These are phyloP conservation scores for Amanita fuliginea DNA, from an alignment of 768 basidiomycete genomes.

Conservation along the genomic window DNA sequence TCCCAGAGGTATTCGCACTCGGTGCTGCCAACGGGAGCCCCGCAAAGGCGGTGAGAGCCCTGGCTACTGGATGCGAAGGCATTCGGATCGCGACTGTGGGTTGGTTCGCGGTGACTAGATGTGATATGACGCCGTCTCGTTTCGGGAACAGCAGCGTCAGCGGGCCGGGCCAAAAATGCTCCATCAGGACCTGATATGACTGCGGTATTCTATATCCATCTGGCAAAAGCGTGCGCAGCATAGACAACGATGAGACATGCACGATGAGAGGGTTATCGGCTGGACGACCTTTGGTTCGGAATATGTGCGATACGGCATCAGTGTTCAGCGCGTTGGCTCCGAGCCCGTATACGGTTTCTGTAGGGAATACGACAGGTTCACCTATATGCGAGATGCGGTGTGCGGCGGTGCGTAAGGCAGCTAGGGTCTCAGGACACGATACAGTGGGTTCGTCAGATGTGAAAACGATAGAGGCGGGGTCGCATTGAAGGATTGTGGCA, in stretches of 20 bases:
- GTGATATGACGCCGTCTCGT: constrained; percentile 47
- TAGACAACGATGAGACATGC: constrained; percentile 77
- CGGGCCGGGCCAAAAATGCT: constrained; percentile 90
- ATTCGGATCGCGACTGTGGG: constrained; percentile 84
- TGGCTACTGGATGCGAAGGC: constrained; percentile 89
- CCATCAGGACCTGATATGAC: constrained; percentile 66
- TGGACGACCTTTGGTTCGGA: constrained; percentile 83
- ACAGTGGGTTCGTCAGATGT: constrained; percentile 35
- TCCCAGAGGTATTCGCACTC: constrained; percentile 89
- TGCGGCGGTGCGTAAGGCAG: constrained; percentile 45
- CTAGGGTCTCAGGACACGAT: constrained; percentile 35
- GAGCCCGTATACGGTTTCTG: constrained; percentile 98
- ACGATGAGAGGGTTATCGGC: constrained; percentile 96
- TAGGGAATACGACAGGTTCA: constrained; percentile 79
- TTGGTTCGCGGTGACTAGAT: constrained; percentile 71
- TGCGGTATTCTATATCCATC: constrained; percentile 44
- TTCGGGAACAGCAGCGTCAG: constrained; percentile 87
- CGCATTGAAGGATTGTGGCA: constrained; percentile 46
- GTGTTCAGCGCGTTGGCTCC: constrained; percentile 71
- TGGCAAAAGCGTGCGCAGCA: constrained; percentile 75
- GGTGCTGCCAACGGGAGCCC: constrained; percentile 84
- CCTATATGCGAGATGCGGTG: constrained; percentile 35
- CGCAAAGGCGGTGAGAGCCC: constrained; percentile 72
- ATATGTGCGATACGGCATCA: constrained; percentile 63
- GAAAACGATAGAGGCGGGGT: constrained; percentile 54